Evolutionary conservation across 768 basidiomycete genomes (phyloP).

Genomic region (Russula sp.): DNA sequence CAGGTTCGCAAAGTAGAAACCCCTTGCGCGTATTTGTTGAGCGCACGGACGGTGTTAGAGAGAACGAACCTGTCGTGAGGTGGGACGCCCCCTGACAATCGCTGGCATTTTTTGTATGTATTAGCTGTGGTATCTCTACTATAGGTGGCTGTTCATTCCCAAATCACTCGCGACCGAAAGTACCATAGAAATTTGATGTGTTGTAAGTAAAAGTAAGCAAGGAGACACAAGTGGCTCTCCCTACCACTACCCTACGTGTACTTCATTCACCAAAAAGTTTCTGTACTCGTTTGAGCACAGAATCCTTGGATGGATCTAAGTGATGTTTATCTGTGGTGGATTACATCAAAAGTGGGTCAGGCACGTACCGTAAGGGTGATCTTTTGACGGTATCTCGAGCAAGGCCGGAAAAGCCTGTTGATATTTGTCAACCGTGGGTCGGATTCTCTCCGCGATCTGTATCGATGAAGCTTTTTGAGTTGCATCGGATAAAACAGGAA

Average conservation of each 20-base stretch:
- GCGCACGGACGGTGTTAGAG: conserved; percentile 54
- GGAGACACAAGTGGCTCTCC: neutral
- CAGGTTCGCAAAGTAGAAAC: conserved; percentile 57
- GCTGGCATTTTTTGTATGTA: conserved; percentile 15
- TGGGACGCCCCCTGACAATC: conserved; percentile 37
- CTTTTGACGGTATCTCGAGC: conserved; percentile 96
- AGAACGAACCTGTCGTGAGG: conserved; percentile 64
- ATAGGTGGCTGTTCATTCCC: neutral
- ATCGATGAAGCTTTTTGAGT: conserved; percentile 10
- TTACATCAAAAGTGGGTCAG: neutral
- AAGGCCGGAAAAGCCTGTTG: conserved; percentile 94
- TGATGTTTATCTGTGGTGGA: conserved; percentile 21
- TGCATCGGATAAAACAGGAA: neutral
- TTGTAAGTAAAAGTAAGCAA: neutral
- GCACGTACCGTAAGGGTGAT: conserved; percentile 88
- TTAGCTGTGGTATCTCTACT: conserved; percentile 22
- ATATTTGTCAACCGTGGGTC: conserved; percentile 91
- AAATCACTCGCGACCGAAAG: neutral
- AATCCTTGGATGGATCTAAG: conserved; percentile 91
- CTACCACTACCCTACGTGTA: neutral
- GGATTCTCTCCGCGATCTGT: conserved; percentile 95
- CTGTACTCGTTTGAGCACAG: conserved; percentile 92
- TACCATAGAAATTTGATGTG: neutral
- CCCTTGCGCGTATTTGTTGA: conserved; percentile 66
- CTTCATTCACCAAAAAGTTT: conserved; percentile 87